These are phyloP conservation scores for Fusarium sp. DNA, from an alignment of 2,329 filamentous ascomycete species.

Conservation along the genomic window DNA sequence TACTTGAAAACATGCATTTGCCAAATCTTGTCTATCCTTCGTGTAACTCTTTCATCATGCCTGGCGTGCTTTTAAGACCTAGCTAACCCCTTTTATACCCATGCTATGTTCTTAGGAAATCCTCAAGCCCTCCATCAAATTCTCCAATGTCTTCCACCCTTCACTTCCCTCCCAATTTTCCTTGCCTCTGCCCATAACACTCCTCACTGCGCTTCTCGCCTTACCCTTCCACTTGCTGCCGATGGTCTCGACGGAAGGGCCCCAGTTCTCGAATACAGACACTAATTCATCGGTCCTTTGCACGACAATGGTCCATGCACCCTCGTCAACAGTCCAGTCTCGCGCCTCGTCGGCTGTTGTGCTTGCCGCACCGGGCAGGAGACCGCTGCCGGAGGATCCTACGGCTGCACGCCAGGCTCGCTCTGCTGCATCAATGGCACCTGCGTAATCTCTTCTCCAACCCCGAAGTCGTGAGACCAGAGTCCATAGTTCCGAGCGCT, in stretches of 20 bases:
- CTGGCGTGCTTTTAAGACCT: conserved; percentile 12
- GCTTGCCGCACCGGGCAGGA: conserved; percentile 59
- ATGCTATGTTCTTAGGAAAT: conserved; percentile 29
- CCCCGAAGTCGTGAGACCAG: conserved; percentile 78
- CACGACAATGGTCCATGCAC: conserved; percentile 79
- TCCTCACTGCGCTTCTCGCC: conserved; percentile 84
- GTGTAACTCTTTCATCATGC: conserved; percentile 17
- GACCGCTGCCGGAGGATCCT: conserved; percentile 62
- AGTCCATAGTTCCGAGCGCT: conserved; percentile 81
- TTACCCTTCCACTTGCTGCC: conserved; percentile 90
- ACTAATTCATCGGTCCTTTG: conserved; percentile 85
- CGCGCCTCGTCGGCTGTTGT: conserved; percentile 50
- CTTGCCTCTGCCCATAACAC: conserved; percentile 84
- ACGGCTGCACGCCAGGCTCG: conserved; percentile 86
- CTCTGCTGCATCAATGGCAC: conserved; percentile 86
- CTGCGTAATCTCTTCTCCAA: conserved; percentile 78
- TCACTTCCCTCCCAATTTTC: conserved; percentile 84
- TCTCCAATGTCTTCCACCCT: conserved; percentile 74
- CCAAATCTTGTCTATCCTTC: conserved; percentile 2
- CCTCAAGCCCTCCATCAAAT: conserved; percentile 68
- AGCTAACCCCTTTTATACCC: conserved; percentile 5
- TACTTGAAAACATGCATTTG: not conserved
- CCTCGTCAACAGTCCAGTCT: conserved; percentile 66
- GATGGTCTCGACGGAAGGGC: conserved; percentile 73
- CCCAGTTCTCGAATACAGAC: conserved; percentile 85